Percentiles rank a stretch among this genome's conserved stretches.
Conservation (phyloP, 2,329 filamentous ascomycete species). For the Monosporascus ibericus region DNA sequence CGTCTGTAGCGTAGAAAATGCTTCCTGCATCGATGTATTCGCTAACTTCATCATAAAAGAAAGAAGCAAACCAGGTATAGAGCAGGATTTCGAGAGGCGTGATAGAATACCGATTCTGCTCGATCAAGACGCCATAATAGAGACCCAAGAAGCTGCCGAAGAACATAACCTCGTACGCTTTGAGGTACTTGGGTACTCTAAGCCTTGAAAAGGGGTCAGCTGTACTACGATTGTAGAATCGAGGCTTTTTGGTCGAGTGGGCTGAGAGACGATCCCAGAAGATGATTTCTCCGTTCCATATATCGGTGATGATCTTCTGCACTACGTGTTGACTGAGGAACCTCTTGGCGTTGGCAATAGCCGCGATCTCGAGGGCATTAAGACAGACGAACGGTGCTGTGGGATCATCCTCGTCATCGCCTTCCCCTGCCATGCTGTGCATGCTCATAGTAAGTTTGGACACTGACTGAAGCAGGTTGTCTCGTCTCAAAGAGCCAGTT, state of each 20-base stretch:
- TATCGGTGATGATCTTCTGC: slow-evolving; percentile 65
- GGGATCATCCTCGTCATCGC: slow-evolving; percentile 52
- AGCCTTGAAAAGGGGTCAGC: slow-evolving; percentile 64
- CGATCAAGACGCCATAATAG: slow-evolving; percentile 81
- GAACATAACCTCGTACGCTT: slow-evolving; percentile 66
- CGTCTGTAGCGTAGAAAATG: slow-evolving; percentile 76
- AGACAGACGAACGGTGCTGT: slow-evolving; percentile 69
- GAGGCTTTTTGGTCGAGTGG: slow-evolving; percentile 58
- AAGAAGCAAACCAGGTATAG: slow-evolving; percentile 81
- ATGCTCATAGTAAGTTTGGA: slow-evolving; percentile 48
- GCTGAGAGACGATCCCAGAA: slow-evolving; percentile 66
- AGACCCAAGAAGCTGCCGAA: slow-evolving; percentile 65
- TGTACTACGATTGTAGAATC: slow-evolving; percentile 54
- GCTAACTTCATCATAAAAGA: slow-evolving; percentile 80
- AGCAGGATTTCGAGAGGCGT: slow-evolving; percentile 65
- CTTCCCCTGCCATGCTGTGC: slow-evolving; percentile 30
- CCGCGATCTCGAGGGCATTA: slow-evolving; percentile 75
- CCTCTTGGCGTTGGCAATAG: slow-evolving; percentile 63
- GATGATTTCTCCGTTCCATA: slow-evolving; percentile 69
- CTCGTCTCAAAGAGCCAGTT: slow-evolving; percentile 39
- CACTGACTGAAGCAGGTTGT: slow-evolving; percentile 46
- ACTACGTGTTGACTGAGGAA: slow-evolving; percentile 65
- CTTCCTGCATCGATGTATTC: slow-evolving; percentile 83
- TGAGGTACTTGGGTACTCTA: slow-evolving; percentile 65
- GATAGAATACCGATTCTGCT: slow-evolving; percentile 60